Base-by-base conservation (phyloP, 441 rosid species). In the Aquilaria agallochum region DNA sequence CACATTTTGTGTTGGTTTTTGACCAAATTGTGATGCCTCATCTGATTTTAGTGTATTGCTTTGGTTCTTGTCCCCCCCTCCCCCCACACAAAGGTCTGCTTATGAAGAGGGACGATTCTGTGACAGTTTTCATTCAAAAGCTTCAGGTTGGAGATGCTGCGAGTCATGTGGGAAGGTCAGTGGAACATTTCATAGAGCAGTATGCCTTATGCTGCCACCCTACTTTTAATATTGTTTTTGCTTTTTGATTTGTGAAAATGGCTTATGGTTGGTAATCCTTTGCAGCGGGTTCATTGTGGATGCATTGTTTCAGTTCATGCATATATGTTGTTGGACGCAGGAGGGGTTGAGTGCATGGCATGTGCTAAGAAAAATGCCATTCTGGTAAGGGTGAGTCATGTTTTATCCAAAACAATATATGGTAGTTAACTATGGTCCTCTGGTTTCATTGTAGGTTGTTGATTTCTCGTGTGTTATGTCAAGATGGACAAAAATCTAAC, bases 211-310 rank as follows among this genome's bases (percentile, higher is more conserved):
- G 8, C 42, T 36, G 42, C 7, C 7, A 36, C 7, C 27, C 27
- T 59, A 63, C 32, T 60, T 45, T 4, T 62, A 36, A 63, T 58
- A 45, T 55, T 59, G 49, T 12, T 58, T 51, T 47, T 40, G 14
- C 13, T 31, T 48, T 48, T 60, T 48, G 59, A 60, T 70, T 66
- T 51, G 15, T 56, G 15, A 40, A 20, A 44, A 53, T 66, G 54
- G 75, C 71, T 72, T 62, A 62, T 57, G 54, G 46, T 55, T 52
- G 47, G 56, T 61, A 51, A 72, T 74, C 51, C 14, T 5, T 52
- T 83, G 83, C 92, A 95, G 99, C 72, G 69, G 56, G 77, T 95
- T 62, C 99, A 95, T 64, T 95, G 99, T 68, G 99, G 99, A 70
- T 95, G 99, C 74, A 87, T 95, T 64, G 95, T 82, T 63, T 92